Base-by-base conservation (phyloP, 2,329 filamentous ascomycete genomes). In the Neocucurbitaria cava region DNA sequence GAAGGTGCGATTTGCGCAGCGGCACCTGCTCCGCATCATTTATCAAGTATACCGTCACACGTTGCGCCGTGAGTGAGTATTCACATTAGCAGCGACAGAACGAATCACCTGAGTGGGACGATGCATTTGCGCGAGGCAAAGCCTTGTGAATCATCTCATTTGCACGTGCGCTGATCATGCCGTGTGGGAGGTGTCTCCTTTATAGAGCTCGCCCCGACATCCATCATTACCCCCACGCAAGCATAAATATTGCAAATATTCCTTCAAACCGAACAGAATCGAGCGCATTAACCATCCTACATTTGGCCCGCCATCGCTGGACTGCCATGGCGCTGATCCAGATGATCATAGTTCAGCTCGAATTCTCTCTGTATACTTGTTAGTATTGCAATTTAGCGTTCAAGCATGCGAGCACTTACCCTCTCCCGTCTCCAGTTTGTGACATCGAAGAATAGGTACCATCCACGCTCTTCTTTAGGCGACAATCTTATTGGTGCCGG, bases 361-460 rank as follows among this genome's bases (percentile, higher is more conserved):
- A 82, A 81, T 58, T 83, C 81, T 58, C 80, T 77, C 78, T 80
- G 62, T 43, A 56, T 15, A 7, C 3, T 38, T 17, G 55, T 71
- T 62, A 74, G 64, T 47, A 38, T 41, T 41, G 20, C 1, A 33
- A 20, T 28, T 20, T 15, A n/a, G 3, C 8, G 23, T 21, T 42
- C 5, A 24, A 24, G 18, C 36, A 33, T n/a, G 33, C 52, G 48
- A 54, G 21, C 6, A 65, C 69, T 42, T 72, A 80, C 78, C 68
- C 81, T 74, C 61, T 83, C 80, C 54, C 81, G 73, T 49, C 80
- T 76, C 82, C 82, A 84, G 59, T 81, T 79, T 46, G 71, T 78
- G 13, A 81, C 79, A 47, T 84, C 81, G 65, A 83, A 84, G 75
- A 84, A 83, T 50, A 84, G 73, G 69, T 83, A 84, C 63, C 80